These are phyloP conservation scores for Colletotrichum orbiculare DNA, from an alignment of 2,329 filamentous ascomycete genomes.

Conservation along the genomic window DNA sequence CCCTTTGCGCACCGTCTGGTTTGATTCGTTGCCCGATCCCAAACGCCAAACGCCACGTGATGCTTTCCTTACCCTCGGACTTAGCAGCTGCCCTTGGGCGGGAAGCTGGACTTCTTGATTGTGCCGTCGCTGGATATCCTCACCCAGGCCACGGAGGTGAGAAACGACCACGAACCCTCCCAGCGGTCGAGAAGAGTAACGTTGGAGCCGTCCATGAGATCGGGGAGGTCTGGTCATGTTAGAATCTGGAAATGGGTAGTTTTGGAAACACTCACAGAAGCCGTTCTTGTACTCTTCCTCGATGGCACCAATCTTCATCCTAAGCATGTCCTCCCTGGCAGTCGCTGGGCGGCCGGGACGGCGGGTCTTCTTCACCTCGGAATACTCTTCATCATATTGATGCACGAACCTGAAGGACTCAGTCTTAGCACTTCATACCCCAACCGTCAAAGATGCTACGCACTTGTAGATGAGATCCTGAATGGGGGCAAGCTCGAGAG, in stretches of 20 bases:
- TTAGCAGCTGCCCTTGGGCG: constrained; percentile 62
- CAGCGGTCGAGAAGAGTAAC: constrained; percentile 75
- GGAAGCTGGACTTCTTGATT: constrained; percentile 79
- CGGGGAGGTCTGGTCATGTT: constrained; percentile 64
- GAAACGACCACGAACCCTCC: constrained; percentile 86
- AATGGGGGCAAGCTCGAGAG: constrained; percentile 66
- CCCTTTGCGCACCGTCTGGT: background rate
- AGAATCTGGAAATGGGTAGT: background rate
- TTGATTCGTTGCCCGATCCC: background rate
- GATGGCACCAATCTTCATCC: constrained; percentile 76
- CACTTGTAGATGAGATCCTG: constrained; percentile 72
- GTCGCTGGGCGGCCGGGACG: constrained; percentile 83
- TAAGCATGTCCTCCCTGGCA: constrained; percentile 80
- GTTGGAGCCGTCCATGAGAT: constrained; percentile 76
- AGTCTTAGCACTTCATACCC: background rate
- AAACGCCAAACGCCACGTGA: constrained; percentile 32
- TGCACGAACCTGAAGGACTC: constrained; percentile 66
- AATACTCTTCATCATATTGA: constrained; percentile 78
- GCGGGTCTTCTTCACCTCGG: constrained; percentile 72
- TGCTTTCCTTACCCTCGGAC: background rate
- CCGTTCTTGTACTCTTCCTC: constrained; percentile 85
- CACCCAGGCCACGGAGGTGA: constrained; percentile 81
- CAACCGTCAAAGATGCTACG: constrained; percentile 39
- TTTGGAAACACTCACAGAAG: constrained; percentile 71
- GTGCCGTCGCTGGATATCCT: constrained; percentile 75